Evolutionary conservation across 192 early-diverging fungal species (phyloP).

Genomic region (Coemansia sp.): DNA sequence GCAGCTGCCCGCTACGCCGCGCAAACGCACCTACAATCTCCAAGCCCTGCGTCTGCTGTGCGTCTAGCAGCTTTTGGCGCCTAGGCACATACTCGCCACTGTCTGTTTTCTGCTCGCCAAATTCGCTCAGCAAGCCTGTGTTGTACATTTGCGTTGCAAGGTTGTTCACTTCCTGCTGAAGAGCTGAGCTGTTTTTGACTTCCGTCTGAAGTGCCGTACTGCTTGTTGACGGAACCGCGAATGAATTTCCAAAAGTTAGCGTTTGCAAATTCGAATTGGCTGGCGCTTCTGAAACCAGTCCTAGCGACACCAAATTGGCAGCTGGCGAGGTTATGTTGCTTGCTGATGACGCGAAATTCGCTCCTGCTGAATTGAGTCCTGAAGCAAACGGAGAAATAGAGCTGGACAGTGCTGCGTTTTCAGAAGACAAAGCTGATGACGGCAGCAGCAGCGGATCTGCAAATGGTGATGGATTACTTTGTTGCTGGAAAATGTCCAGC

Average conservation of each 20-base stretch:
- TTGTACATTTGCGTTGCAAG: constrained; percentile 42
- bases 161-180: constrained; percentile 28
- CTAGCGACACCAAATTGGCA: neutral
- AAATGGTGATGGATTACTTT: constrained; percentile 22
- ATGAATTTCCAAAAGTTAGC: no score
- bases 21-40: constrained; percentile 59
- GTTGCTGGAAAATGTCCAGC: constrained; percentile 7
- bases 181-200: constrained; percentile 4
- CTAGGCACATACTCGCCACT: constrained; percentile 37
- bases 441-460: constrained; percentile 16
- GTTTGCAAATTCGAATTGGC: no score
- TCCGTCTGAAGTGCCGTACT: no score
- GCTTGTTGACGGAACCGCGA: no score
- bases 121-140: constrained; percentile 20
- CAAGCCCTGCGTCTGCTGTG: constrained; percentile 52
- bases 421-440: constrained; percentile 24
- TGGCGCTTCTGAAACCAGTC: no score
- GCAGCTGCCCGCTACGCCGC: constrained; percentile 58
- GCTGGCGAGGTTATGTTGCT: neutral
- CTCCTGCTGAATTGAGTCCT: neutral
- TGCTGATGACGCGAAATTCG: neutral
- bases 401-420: constrained; percentile 4
- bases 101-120: constrained; percentile 2
- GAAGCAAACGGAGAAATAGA: neutral
- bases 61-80: constrained; percentile 47